Evolutionary conservation across 352 stramenopile genomes (phyloP).

Genomic region (Globisporangium irregulare): DNA sequence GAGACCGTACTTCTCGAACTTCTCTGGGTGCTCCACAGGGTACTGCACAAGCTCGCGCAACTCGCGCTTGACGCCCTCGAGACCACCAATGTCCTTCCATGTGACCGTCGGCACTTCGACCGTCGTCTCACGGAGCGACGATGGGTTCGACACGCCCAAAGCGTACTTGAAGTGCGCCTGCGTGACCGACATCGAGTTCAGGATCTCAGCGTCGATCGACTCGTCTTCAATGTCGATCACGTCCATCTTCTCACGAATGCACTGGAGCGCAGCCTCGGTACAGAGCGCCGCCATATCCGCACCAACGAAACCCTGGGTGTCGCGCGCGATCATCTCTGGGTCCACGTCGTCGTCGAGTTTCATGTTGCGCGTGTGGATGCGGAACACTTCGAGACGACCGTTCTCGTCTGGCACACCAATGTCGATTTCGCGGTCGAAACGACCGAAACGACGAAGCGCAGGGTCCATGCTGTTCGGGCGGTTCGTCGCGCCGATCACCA

Average conservation of each 20-base stretch:
- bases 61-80: conserved; percentile 98
- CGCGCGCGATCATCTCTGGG: conserved; percentile 95
- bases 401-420: conserved; percentile 99
- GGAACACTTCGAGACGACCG: conserved; percentile 98
- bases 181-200: conserved; percentile 98
- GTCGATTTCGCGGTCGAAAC: conserved; percentile 99
- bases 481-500: conserved; percentile 99
- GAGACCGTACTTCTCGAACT: conserved; percentile 98
- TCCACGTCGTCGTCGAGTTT: conserved; percentile 99
- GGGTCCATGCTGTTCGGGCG: conserved; percentile 98
- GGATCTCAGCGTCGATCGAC: conserved; percentile 98
- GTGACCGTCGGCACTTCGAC: conserved; percentile 98
- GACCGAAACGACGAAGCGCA: conserved; percentile 96
- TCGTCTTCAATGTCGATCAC: conserved; percentile 99
- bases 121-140: conserved; percentile 97
- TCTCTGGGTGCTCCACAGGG: conserved; percentile 99
- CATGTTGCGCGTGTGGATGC: conserved; percentile 99
- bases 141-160: conserved; percentile 97
- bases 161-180: conserved; percentile 99
- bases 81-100: conserved; percentile 99
- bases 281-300: conserved; percentile 99
- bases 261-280: conserved; percentile 98
- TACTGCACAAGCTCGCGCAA: conserved; percentile 99
- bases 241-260: conserved; percentile 99
- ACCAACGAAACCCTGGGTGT: conserved; percentile 99